A percentile compares a stretch with the other conserved stretches of the same genome.
phyloP scores from a whole-genome alignment of 768 basidiomycete species.

The Leccinellum albellum region DNA sequence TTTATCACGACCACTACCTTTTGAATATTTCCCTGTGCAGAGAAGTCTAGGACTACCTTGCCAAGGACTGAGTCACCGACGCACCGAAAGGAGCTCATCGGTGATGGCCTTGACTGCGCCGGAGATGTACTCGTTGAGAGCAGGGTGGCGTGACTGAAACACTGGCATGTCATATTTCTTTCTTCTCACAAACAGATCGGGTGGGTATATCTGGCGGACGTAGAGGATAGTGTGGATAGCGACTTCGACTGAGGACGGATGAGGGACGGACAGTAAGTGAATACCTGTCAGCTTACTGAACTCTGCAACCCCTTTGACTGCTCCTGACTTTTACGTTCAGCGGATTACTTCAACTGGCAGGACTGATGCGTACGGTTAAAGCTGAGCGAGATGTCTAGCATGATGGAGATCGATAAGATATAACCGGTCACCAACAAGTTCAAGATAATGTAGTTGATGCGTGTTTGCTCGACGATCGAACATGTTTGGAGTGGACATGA shows the following conservation, averaged over 20 bases:
- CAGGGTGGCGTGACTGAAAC: conserved; percentile 90
- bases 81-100: conserved; percentile 69
- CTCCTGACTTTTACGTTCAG: conserved; percentile 41
- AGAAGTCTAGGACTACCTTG: not conserved
- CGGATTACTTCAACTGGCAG: not conserved
- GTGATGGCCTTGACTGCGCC: conserved; percentile 78
- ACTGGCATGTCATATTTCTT: conserved; percentile 91
- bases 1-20: conserved; percentile 85
- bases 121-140: conserved; percentile 85
- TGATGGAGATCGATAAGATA: too few species aligned
- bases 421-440: too few species aligned
- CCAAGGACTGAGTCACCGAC: conserved; percentile 6
- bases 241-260: conserved; percentile 69
- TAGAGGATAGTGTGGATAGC: conserved; percentile 91
- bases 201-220: conserved; percentile 85
- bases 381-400: conserved; percentile 31
- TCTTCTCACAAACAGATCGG: conserved; percentile 80
- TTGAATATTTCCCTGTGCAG: conserved; percentile 65
- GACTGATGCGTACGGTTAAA: conserved; percentile 35
- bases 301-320: conserved; percentile 60
- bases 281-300: conserved; percentile 50
- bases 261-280: not conserved
- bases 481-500: not conserved
- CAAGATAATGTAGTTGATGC: conserved; percentile 10
- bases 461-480: conserved; percentile 9